phyloP scores from a whole-genome alignment of 768 basidiomycete genomes.

The Hygrocybe punicea region DNA sequence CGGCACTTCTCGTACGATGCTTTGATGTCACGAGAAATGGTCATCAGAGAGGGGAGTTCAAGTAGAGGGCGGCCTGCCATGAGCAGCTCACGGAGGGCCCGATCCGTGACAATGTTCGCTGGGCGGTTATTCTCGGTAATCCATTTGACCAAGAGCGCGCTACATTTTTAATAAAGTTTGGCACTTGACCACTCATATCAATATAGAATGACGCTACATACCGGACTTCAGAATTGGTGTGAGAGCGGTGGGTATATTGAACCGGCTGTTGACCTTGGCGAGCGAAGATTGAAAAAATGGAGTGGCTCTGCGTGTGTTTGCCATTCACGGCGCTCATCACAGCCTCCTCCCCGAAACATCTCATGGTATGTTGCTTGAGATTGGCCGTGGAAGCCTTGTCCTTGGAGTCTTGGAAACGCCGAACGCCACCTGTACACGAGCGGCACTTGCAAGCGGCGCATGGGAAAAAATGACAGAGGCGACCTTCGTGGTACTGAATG shows the following conservation, averaged over 20 bases:
- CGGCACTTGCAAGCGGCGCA: conserved; percentile 21
- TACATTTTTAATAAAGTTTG: conserved; percentile 9
- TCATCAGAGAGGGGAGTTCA: conserved; percentile 32
- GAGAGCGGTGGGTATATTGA: conserved; percentile 28
- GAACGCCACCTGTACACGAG: background rate
- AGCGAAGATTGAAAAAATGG: conserved; percentile 28
- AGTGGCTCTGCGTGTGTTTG: conserved; percentile 2
- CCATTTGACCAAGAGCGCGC: conserved; percentile 16
- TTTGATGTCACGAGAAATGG: conserved; percentile 31
- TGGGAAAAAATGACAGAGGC: conserved; percentile 20
- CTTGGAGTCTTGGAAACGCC: conserved; percentile 21
- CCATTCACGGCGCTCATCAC: conserved; percentile 14
- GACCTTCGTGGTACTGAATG: conserved; percentile 17
- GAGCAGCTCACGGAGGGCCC: conserved; percentile 29
- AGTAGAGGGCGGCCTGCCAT: conserved; percentile 33
- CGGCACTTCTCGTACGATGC: conserved; percentile 21
- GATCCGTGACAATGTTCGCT: conserved; percentile 32
- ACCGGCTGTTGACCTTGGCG: conserved; percentile 26
- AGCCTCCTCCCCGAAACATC: conserved; percentile 30
- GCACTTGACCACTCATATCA: background rate
- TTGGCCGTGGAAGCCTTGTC: conserved; percentile 29
- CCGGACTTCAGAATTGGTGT: conserved; percentile 23
- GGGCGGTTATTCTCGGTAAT: conserved; percentile 18
- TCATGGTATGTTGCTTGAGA: conserved; percentile 21
- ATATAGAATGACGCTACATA: conserved; percentile 8